Evolutionary conservation across 768 basidiomycete species (phyloP), one percentile per base, ranked within the genome.

Genomic region (Kwoniella sp.): DNA sequence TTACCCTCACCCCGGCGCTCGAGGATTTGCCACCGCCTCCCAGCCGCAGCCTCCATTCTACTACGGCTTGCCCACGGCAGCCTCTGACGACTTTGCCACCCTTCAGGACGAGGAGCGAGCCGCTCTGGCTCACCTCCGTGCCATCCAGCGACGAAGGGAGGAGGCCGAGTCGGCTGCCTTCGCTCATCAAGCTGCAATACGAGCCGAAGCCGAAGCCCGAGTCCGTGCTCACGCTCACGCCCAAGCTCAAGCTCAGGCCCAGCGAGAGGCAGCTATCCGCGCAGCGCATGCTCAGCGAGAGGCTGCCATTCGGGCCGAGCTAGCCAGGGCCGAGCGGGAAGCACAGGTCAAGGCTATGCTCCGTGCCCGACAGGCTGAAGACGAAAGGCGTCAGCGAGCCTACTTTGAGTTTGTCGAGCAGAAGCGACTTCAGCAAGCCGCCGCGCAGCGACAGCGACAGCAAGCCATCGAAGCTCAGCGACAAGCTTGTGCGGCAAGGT

Each of bases 81-180:
- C n/a, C n/a, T n/a, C n/a, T n/a, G n/a, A 40, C 31, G 38, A 31
- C 3, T 40, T 28, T 17, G 17, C 41, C 14, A 31, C 47, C 14
- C 40, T 58, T 33, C 64, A 69, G 20, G 64, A 59, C 3, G 67
- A 69, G 34, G 67, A 69, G 46, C 59, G 53, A 36, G 60, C 60
- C 32, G 65, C 65, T 46, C 47, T 66, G 17, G 64, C 62, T 29
- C 62, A 69, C 43, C 62, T 69, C 14, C 59, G 53, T 28, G 27
- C 56, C 9, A 62, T 69, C 48, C 67, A 58, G 42, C 57, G 55
- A 39, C 52, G 65, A n/a, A 47, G 55, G 12, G 50, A 66, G 49
- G 56, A 49, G 32, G 57, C 56, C 32, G 37, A 56, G 34, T 45
- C 46, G 37, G 41, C 27, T n/a, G 50, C 54, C 7, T 20, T 38